Base-by-base conservation (phyloP, 768 basidiomycete genomes). In the Punctularia strigosozonata region DNA sequence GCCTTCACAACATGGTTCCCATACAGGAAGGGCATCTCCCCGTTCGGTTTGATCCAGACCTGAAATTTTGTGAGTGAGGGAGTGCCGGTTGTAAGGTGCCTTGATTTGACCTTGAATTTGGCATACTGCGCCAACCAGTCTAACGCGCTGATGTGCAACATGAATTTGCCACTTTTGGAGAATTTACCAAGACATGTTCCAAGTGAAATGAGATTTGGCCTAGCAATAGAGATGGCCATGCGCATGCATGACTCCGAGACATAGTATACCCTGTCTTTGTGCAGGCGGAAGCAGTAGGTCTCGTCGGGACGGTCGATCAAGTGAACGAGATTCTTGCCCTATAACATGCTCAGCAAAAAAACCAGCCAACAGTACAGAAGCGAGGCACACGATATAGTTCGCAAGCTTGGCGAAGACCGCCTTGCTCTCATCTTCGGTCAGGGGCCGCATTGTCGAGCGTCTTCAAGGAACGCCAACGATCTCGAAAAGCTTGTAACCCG, bases 41-140 rank as follows among this genome's bases (percentile, higher is more conserved):
- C 95, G 47, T 98, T 94, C 19, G 92, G 82, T 60, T 99, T 99
- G 57, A 99, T 90, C 95, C 95, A 99, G 14, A 98, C 75, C 94
- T 97, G 43, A 4, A 23, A 43, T 20, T 8, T 19, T 10, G 33
- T 12, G 10, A 10, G 10, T 10, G 8, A 13, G 7, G 10, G 20
- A 8, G 18, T 8, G 10, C 13, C 33, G 8, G 8, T 8, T 8
- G 10, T 10, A 8, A 8, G 33, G 15, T 23, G 23, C 5, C 8
- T 25, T 41, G 2, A 4, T 50, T 64, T 39, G 44, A 90, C 95
- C 74, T 99, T 99, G 69, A 90, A 88, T 62, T 94, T 98, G 15
- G 95, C 92, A 56, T 95, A 97, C 54, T 95, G 87, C 1, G 90
- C 88, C 42, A 99, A 61, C 52, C 87, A 84, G 53, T 98, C 94